These are phyloP conservation scores for Paramyrothecium roridum DNA, from an alignment of 2,329 filamentous ascomycete species.

Conservation along the genomic window DNA sequence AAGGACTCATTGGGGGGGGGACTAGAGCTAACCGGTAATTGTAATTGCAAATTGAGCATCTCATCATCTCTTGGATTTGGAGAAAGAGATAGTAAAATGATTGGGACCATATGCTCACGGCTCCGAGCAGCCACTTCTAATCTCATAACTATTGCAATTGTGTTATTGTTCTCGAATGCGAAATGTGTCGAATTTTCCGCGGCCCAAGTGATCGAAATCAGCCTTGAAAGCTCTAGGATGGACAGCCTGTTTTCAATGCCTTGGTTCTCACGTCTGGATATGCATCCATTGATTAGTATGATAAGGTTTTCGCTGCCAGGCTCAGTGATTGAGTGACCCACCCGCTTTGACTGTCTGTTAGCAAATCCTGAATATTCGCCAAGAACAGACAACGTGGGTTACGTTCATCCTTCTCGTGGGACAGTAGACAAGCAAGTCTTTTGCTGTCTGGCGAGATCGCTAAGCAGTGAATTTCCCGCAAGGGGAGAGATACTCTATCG, in stretches of 20 bases:
- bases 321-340: not conserved
- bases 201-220: conserved; percentile 12
- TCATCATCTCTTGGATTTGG: conserved; percentile 5
- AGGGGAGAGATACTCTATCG: conserved; percentile 9
- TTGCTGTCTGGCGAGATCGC: conserved; percentile 13
- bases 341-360: not conserved
- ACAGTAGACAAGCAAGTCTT: conserved; percentile 16
- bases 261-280: not conserved
- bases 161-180: conserved; percentile 8
- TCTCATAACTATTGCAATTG: conserved; percentile 15
- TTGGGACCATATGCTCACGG: conserved; percentile 16
- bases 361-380: not conserved
- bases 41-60: conserved; percentile 5
- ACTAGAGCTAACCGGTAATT: conserved; percentile 11
- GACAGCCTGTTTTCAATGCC: not conserved
- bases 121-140: conserved; percentile 12
- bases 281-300: not conserved
- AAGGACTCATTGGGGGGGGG: not conserved
- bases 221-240: not conserved
- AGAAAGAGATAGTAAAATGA: conserved; percentile 14
- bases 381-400: not conserved
- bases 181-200: conserved; percentile 15
- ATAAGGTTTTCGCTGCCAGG: not conserved
- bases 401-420: conserved; percentile 2
- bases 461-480: conserved; percentile 11